Evolutionary conservation across 2,329 filamentous ascomycete species (phyloP), one percentile per base, ranked within the genome.

Genomic region (Mariannaea sp.): DNA sequence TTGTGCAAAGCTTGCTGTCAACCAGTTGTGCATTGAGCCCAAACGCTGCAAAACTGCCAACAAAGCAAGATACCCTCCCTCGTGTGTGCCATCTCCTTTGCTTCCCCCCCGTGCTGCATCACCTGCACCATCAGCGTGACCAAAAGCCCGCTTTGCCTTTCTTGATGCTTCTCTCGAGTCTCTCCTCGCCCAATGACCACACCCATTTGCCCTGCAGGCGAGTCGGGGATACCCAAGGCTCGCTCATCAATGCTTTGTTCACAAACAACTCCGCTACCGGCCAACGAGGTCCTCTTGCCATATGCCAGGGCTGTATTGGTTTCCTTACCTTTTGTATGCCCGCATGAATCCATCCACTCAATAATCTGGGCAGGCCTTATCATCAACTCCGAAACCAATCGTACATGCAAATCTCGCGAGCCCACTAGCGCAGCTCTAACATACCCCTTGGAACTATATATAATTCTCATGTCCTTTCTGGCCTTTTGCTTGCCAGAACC

Each of bases 191-290:
- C 49, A 61, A 58, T 61, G 43, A 47, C 30, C 30, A 24, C 19
- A 14, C 42, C 20, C 19, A 20, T 41, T 42, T 27, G 32, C 20
- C 27, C 47, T n/a, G 39, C 19, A 42, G 10, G 17, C 20, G 30
- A 52, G 51, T 57, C 48, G 40, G 48, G 36, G 48, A 57, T 61
- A 64, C 48, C 50, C 52, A 65, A 52, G 54, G 47, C 46, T 51
- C 41, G 33, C 7, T 26, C 20, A 55, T 42, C 48, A 52, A 39
- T 40, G 35, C 49, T 53, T n/a, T 52, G 39, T 42, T 54, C 38
- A 20, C 27, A 17, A 26, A 49, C 32, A 53, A 52, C 47, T 56
- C 40, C 33, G 27, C 49, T 39, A 48, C n/a, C 32, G 33, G 44
- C 53, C 46, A 61, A 64, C 53, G 39, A 30, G 39, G 49, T 46